Base-by-base conservation (phyloP, 768 basidiomycete species). In the Mycena haematopus region DNA sequence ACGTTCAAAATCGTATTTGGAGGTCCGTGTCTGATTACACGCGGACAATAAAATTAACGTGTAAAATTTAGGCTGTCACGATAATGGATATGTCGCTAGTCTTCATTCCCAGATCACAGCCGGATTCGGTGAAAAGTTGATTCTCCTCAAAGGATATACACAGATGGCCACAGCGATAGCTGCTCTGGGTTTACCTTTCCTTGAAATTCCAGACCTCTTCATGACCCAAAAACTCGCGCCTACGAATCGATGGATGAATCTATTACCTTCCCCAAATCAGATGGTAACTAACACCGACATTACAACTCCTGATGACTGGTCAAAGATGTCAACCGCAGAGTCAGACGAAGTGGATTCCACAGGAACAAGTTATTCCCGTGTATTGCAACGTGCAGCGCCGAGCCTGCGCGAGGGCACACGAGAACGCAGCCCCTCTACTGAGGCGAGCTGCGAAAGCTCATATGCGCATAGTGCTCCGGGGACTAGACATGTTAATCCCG, bases 1-100 rank as follows among this genome's bases (percentile, higher is more conserved):
- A 89, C 86, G 3, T 78, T 77, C 66, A 88, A 84, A 75, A 79
- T 91, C 69, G 76, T 90, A 65, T 89, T 91, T 68, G 88, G 86
- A 70, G 89, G 89, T 63, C 68, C 72, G 65, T 42, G 27, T 33
- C 62, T 54, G 50, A 21, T 40, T 27, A 29, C 58, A 21, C 61
- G 60, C 53, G 60, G 11, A 57, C 10, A 24, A 40, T 10, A 22
- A 65, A 21, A n/a, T 35, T 6, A 49, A 19, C 25, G 14, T 8
- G 35, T 1, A 27, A 51, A 57, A 35, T 31, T 46, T 65, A 90
- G 88, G 88, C 65, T 87, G 86, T 69, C 90, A 91, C 71, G 89
- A 91, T 75, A 86, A 85, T 75, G 89, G 90, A 67, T 91, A 91
- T 75, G 80, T 83, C 53, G 81, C 84, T 24, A 80, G 79, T 60